Evolutionary conservation across 441 rosid genomes (phyloP).

Genomic region (Bocquillonia castaneifolia): DNA sequence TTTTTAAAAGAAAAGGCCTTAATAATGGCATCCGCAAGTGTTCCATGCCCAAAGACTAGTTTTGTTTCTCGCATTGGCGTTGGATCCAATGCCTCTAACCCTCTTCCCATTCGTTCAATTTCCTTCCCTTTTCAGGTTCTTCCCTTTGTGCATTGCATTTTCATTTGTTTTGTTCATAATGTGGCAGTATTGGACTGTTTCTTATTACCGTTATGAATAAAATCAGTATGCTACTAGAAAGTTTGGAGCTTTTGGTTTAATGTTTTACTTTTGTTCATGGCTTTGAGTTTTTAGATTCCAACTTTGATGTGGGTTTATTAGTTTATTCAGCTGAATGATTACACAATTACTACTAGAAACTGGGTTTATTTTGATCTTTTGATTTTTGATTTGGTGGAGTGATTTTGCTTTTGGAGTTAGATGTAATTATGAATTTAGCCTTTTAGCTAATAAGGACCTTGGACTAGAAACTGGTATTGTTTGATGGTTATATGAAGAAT

Average conservation of each 20-base stretch:
- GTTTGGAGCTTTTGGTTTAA: neutral
- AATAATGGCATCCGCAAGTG: constrained; percentile 55
- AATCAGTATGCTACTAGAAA: neutral
- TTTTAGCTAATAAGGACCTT: neutral
- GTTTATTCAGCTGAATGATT: neutral
- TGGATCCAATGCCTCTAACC: constrained; percentile 34
- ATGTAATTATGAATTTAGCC: neutral
- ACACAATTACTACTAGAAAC: neutral
- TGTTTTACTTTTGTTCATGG: neutral
- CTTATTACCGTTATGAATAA: neutral
- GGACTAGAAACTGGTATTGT: neutral
- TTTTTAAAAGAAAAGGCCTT: neutral
- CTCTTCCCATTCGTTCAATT: constrained; percentile 27
- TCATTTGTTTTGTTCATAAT: neutral
- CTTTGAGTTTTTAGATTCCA: neutral
- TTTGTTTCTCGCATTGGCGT: constrained; percentile 29
- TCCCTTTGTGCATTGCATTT: neutral
- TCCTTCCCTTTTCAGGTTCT: constrained; percentile 46
- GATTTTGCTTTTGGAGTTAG: too few species aligned
- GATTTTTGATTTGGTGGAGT: neutral
- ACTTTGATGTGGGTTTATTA: neutral
- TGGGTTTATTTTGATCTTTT: neutral
- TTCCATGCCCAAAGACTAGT: constrained; percentile 60
- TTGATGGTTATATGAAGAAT: neutral
- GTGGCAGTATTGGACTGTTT: neutral